Conservation (phyloP, 768 basidiomycete species). For the Pluteus cervinus region DNA sequence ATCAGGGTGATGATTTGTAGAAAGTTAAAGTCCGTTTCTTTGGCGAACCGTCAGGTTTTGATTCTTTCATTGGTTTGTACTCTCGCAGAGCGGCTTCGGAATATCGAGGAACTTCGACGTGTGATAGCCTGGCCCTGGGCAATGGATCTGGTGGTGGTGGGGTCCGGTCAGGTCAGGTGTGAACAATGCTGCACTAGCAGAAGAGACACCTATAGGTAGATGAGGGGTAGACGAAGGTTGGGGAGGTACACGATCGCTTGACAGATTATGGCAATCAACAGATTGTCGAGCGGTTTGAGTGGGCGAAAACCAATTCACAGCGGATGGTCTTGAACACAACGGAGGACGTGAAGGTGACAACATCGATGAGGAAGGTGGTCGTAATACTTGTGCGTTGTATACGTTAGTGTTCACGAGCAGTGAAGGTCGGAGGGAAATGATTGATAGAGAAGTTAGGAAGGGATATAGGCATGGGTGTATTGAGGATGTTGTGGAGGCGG, state of each 20-base stretch:
- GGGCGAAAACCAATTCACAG: constrained; percentile 12
- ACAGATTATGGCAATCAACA: constrained; percentile 4
- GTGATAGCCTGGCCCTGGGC: too few relatives aligned
- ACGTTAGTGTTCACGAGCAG: too few relatives aligned
- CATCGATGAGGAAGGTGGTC: too few relatives aligned
- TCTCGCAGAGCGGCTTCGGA: too few relatives aligned
- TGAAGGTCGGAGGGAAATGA: constrained; percentile 13
- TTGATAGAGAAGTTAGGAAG: constrained; percentile 29
- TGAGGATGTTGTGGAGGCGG: constrained; percentile 44
- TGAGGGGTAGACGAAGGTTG: constrained; percentile 6
- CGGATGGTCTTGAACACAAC: constrained; percentile 17
- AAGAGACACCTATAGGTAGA: constrained; percentile 23
- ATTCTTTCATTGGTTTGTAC: too few relatives aligned
- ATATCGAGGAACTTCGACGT: too few relatives aligned
- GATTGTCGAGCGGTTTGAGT: constrained; percentile 12
- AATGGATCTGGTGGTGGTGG: too few relatives aligned
- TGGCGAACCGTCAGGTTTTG: too few relatives aligned
- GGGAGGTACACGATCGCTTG: constrained; percentile 13
- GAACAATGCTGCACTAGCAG: constrained; percentile 50
- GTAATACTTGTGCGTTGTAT: too few relatives aligned
- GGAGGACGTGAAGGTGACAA: constrained; percentile 6
- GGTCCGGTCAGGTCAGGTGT: too few relatives aligned
- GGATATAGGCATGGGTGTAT: constrained; percentile 35
- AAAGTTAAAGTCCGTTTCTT: too few relatives aligned
- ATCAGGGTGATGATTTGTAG: too few relatives aligned